Conservation (phyloP, 768 basidiomycete species). For the Pleurotus tuber-regium region DNA sequence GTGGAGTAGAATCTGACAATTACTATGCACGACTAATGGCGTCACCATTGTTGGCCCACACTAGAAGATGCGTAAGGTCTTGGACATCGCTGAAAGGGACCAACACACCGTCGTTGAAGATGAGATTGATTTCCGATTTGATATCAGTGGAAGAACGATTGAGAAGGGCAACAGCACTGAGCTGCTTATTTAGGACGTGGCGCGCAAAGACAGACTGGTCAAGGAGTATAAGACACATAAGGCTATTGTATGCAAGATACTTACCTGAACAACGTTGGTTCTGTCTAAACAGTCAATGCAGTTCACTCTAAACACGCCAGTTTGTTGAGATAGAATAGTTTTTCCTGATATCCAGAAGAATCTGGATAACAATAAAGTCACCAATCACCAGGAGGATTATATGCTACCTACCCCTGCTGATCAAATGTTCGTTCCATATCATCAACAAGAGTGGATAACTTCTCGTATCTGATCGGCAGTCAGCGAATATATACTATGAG, state of each 20-base stretch:
- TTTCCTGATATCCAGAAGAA: conserved; percentile 83
- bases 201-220: conserved; percentile 87
- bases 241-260: conserved; percentile 10
- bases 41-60: conserved; percentile 99
- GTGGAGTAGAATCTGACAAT: conserved; percentile 24
- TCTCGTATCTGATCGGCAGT: conserved; percentile 66
- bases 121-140: conserved; percentile 61
- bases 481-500: too few species aligned
- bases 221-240: conserved; percentile 8
- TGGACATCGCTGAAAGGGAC: background rate
- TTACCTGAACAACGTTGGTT: conserved; percentile 90
- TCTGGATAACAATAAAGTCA: conserved; percentile 29
- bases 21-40: conserved; percentile 88
- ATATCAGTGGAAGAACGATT: conserved; percentile 47
- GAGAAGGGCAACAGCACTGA: conserved; percentile 69
- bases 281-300: conserved; percentile 96
- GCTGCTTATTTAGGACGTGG: conserved; percentile 71
- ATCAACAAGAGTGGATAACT: conserved; percentile 75
- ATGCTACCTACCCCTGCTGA: conserved; percentile 62
- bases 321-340: conserved; percentile 72
- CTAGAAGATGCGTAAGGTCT: conserved; percentile 32
- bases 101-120: conserved; percentile 73
- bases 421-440: conserved; percentile 75
- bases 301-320: conserved; percentile 85
- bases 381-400: conserved; percentile 5